Evolutionary conservation across 2,329 filamentous ascomycete species (phyloP).

Genomic region (Phaeosphaeriaceae sp.): DNA sequence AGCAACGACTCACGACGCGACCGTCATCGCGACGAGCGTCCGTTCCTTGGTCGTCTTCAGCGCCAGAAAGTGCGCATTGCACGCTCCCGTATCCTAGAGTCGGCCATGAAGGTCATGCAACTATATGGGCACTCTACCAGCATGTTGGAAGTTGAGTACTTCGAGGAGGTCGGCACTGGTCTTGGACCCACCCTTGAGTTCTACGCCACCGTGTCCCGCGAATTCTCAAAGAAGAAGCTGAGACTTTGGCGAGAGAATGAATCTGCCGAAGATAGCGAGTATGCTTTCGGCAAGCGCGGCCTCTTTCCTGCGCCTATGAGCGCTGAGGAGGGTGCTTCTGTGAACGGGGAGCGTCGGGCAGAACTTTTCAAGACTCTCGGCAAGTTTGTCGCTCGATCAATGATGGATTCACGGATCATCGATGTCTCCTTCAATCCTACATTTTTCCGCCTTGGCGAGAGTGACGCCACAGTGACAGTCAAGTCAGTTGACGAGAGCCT

Average conservation of each 20-base stretch:
- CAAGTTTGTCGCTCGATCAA: constrained; percentile 96
- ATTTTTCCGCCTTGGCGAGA: constrained; percentile 91
- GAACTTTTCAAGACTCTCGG: constrained; percentile 92
- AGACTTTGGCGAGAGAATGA: constrained; percentile 97
- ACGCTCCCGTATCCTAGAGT: constrained; percentile 91
- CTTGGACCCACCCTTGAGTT: constrained; percentile 96
- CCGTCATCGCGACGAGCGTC: constrained; percentile 83
- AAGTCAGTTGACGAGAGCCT: constrained; percentile 87
- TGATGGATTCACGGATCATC: constrained; percentile 98
- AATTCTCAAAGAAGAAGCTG: constrained; percentile 96
- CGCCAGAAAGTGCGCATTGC: constrained; percentile 98
- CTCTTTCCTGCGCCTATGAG: constrained; percentile 93
- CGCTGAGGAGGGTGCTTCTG: constrained; percentile 73
- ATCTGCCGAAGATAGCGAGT: constrained; percentile 74
- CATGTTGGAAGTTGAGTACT: constrained; percentile 96
- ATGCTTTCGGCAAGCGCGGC: constrained; percentile 82
- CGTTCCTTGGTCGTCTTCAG: constrained; percentile 89
- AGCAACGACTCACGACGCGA: constrained; percentile 82
- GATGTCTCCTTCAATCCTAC: constrained; percentile 97
- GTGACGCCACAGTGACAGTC: constrained; percentile 71
- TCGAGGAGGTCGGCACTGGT: constrained; percentile 96
- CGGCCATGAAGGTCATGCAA: constrained; percentile 98
- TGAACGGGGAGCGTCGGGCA: constrained; percentile 86
- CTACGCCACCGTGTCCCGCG: constrained; percentile 95
- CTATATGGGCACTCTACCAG: constrained; percentile 96